Conservation (phyloP, 1,284 basidiomycete species). For the Thecaphora frezii region DNA sequence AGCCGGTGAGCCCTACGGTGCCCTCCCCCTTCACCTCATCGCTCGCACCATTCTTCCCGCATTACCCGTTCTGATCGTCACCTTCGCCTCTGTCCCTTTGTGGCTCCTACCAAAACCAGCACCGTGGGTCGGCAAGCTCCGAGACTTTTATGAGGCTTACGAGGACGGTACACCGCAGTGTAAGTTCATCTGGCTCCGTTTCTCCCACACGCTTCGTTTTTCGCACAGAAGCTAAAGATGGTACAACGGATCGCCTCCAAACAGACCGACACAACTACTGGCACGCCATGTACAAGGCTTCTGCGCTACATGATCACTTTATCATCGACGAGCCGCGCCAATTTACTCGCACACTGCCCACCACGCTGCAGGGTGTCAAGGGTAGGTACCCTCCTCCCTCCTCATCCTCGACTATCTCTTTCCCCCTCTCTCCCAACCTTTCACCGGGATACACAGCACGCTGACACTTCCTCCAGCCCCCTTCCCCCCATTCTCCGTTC, state of each 20-base stretch:
- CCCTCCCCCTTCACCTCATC: background rate
- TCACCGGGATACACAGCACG: no score
- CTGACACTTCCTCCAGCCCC: no score
- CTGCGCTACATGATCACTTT: constrained; percentile 22
- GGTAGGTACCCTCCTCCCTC: constrained; percentile 4
- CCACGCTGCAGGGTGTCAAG: constrained; percentile 37
- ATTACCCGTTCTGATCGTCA: background rate
- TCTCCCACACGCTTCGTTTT: background rate
- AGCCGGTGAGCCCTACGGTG: constrained; percentile 12
- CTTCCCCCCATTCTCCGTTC: no score
- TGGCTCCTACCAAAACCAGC: constrained; percentile 26
- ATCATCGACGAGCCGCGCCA: constrained; percentile 22
- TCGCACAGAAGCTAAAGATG: no score
- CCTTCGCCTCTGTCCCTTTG: background rate
- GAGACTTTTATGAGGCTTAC: constrained; percentile 48
- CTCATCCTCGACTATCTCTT: background rate
- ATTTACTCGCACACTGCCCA: constrained; percentile 39
- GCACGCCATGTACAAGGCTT: constrained; percentile 47
- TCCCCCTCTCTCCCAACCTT: background rate
- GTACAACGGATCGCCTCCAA: background rate
- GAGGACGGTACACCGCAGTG: constrained; percentile 50
- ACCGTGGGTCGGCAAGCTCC: constrained; percentile 44
- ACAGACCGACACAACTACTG: constrained; percentile 50
- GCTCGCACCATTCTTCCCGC: background rate
- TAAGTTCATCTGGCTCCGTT: constrained; percentile 1